These are phyloP conservation scores for Ampelomyces quisqualis DNA, from an alignment of 2,329 filamentous ascomycete genomes.

Conservation along the genomic window DNA sequence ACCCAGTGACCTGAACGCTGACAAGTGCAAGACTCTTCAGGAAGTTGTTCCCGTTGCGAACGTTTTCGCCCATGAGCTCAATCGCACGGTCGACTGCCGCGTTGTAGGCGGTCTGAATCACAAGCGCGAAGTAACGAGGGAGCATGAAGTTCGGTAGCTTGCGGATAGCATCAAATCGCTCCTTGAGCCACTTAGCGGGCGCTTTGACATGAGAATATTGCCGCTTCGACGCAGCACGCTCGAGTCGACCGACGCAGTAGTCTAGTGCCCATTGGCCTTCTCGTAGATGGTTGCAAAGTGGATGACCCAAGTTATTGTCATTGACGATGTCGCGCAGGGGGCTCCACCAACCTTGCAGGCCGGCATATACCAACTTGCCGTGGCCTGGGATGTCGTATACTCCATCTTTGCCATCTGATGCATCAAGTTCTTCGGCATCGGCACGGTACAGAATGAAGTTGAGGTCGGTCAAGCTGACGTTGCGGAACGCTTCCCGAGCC, in stretches of 20 bases:
- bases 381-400: slow-evolving; percentile 82
- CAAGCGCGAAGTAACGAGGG: slow-evolving; percentile 88
- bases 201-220: slow-evolving; percentile 64
- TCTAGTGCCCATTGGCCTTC: slow-evolving; percentile 91
- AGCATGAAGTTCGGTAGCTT: slow-evolving; percentile 84
- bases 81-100: slow-evolving; percentile 78
- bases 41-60: slow-evolving; percentile 83
- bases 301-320: slow-evolving; percentile 89
- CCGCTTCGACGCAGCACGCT: slow-evolving; percentile 66
- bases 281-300: slow-evolving; percentile 88
- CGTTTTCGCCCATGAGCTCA: slow-evolving; percentile 73
- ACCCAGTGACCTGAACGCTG: slow-evolving; percentile 85
- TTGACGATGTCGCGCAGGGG: slow-evolving; percentile 79
- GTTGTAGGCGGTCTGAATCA: slow-evolving; percentile 83
- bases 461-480: slow-evolving; percentile 75
- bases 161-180: slow-evolving; percentile 83
- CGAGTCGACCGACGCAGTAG: slow-evolving; percentile 76
- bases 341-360: slow-evolving; percentile 99
- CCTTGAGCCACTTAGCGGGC: slow-evolving; percentile 75
- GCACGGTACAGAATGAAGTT: slow-evolving; percentile 92
- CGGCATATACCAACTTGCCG: slow-evolving; percentile 87
- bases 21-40: slow-evolving; percentile 86
- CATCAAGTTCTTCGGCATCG: slow-evolving; percentile 82
- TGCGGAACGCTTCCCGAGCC: slow-evolving; percentile 73
- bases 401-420: slow-evolving; percentile 78